These are phyloP conservation scores for Arbutus unedo DNA, from an alignment of 148 eudicot genomes.

Conservation along the genomic window DNA sequence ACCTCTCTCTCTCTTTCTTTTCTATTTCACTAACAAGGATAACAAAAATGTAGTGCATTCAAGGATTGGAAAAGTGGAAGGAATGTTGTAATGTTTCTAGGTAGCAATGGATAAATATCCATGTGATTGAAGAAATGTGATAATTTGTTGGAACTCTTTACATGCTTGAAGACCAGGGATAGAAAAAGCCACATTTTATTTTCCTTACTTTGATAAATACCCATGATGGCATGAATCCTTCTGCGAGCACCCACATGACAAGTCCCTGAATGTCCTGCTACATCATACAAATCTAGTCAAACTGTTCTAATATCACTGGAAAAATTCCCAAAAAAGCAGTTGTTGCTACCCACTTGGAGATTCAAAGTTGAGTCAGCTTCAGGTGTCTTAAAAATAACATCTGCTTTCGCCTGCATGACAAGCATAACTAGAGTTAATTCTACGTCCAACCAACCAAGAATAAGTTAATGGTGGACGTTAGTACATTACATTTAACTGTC, in stretches of 20 bases:
- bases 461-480: not conserved
- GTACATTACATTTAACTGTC: not conserved
- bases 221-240: constrained; percentile 93
- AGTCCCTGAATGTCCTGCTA: constrained; percentile 92
- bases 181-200: not conserved
- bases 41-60: not conserved
- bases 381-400: constrained; percentile 57
- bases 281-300: constrained; percentile 11
- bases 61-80: not conserved
- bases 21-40: too few species aligned
- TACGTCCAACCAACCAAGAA: not conserved
- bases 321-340: not conserved
- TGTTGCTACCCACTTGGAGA: constrained; percentile 53
- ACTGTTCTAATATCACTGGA: not conserved
- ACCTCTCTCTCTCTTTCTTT: too few species aligned
- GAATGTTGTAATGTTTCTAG: not conserved
- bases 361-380: constrained; percentile 57
- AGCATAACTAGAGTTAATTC: not conserved
- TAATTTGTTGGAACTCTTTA: not conserved
- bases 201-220: constrained; percentile 70
- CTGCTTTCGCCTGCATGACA: constrained; percentile 73
- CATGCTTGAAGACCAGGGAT: not conserved
- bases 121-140: not conserved
- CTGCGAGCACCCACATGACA: constrained; percentile 91
- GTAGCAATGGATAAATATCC: not conserved